phyloP scores from a whole-genome alignment of 495 filamentous ascomycete genomes.

The Penicillium tannophilum region DNA sequence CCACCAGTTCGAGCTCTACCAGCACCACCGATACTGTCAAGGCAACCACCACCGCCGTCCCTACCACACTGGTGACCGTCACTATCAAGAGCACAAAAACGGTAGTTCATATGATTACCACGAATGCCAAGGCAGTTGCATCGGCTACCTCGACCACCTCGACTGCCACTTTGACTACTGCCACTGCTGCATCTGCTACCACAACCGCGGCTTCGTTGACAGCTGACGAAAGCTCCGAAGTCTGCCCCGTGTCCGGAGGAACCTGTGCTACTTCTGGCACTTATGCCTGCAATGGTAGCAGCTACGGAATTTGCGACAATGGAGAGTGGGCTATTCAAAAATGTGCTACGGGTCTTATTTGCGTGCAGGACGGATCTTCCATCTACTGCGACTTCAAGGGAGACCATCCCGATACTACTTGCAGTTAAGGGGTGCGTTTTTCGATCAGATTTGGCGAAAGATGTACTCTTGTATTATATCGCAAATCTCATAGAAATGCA shows the following conservation, averaged over 20 bases:
- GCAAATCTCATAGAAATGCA: no score
- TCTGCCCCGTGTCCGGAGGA: not conserved
- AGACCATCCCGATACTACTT: not conserved
- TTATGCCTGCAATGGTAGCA: not conserved
- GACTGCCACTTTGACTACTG: not conserved
- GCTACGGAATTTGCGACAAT: not conserved
- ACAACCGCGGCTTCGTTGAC: not conserved
- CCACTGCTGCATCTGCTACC: not conserved
- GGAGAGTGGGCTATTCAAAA: not conserved
- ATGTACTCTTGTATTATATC: no score
- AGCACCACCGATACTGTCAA: not conserved
- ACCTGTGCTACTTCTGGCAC: not conserved
- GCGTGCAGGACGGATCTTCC: not conserved
- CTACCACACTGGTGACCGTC: not conserved
- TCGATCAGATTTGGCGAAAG: no score
- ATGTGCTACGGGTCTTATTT: not conserved
- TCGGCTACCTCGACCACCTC: not conserved
- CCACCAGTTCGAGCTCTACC: not conserved
- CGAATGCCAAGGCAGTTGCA: not conserved
- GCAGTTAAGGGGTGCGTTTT: not conserved
- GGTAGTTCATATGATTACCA: not conserved
- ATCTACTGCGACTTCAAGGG: slow-evolving; percentile 1
- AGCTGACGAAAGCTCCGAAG: not conserved
- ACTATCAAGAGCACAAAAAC: not conserved
- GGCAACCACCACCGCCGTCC: not conserved